Evolutionary conservation across 208 protist genomes (phyloP).

Genomic region (Vickermania spadyakhi): DNA sequence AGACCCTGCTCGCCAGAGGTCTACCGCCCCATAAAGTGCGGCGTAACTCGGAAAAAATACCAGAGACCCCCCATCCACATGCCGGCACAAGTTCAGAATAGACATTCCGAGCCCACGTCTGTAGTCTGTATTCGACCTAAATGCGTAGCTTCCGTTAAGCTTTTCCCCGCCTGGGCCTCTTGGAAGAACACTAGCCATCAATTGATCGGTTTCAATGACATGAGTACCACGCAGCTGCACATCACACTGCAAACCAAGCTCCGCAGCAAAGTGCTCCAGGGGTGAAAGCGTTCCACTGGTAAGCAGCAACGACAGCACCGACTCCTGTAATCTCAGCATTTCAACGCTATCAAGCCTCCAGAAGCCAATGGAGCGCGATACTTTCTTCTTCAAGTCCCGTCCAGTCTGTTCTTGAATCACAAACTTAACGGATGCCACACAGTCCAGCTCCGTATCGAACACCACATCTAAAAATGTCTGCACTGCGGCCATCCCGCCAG

Average conservation of each 20-base stretch:
- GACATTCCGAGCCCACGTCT: slow-evolving; percentile 66
- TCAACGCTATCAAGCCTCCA: slow-evolving; percentile 91
- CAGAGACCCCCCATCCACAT: slow-evolving; percentile 92
- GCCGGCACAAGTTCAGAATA: slow-evolving; percentile 79
- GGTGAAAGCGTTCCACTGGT: slow-evolving; percentile 96
- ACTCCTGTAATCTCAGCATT: slow-evolving; percentile 49
- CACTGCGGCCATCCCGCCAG: slow-evolving; percentile 45
- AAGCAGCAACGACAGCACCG: slow-evolving; percentile 73
- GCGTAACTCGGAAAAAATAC: slow-evolving; percentile 96
- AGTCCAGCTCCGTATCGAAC: slow-evolving; percentile 24
- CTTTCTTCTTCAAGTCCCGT: not conserved
- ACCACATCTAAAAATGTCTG: slow-evolving; percentile 65
- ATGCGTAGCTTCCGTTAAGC: slow-evolving; percentile 82
- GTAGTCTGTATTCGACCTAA: slow-evolving; percentile 71
- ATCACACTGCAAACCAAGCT: slow-evolving; percentile 83
- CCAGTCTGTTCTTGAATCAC: slow-evolving; percentile 39
- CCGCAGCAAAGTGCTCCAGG: slow-evolving; percentile 87
- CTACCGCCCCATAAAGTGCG: slow-evolving; percentile 59
- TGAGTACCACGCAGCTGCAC: slow-evolving; percentile 84
- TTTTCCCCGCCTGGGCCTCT: slow-evolving; percentile 53
- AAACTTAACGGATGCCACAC: slow-evolving; percentile 43
- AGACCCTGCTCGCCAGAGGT: slow-evolving; percentile 60
- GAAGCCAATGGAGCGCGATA: slow-evolving; percentile 58
- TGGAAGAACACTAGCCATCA: slow-evolving; percentile 52
- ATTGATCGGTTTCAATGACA: slow-evolving; percentile 81